Evolutionary conservation across 1,284 basidiomycete species (phyloP), one percentile per base, ranked within the genome.

Genomic region (Cutaneotrichosporon cyanovorans): DNA sequence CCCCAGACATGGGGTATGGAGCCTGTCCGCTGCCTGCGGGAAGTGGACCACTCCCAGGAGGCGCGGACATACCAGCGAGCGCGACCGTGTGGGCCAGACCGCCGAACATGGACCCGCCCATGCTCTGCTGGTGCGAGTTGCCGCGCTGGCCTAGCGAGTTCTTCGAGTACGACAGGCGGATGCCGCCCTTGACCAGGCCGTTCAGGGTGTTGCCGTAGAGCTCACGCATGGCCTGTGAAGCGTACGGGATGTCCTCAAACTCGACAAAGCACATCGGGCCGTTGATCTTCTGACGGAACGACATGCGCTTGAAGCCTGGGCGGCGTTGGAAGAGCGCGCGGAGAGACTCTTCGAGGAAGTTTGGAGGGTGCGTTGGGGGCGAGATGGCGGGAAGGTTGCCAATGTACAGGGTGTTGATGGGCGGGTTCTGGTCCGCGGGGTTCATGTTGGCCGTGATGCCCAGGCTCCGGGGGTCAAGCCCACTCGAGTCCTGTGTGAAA

Each of bases 231-330:
- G 91, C 87, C 66, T 80, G 82, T 4, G 87, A 82, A 3, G 92
- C 93, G 60, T 77, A 81, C 10, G 77, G 72, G 19, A 96, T 89
- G 65, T 91, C 89, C 55, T 93, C 88, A 59, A 96, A 97, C 84
- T 91, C 88, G 40, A 91, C 87, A 68, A 96, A 95, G 70, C 91
- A 96, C 92, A 95, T 95, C 4, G 91, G 90, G 2, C 91, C 89
- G 58, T 91, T 92, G 64, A 80, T 86, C 76, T 98, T 98, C 66
- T 93, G 88, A 49, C 90, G 78, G 76, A 91, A 97, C 60, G 85
- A 91, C 58, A 98, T 78, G 61, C 92, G 86, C 48, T 88, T 84
- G 73, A 84, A 98, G 4, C 92, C 92, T 1, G 80, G 78, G 35
- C 83, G 83, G 31, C 77, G 77, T 34, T 78, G 76, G 68, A 98